Evolutionary conservation across 768 basidiomycete species (phyloP).

Genomic region (Exsudoporus frostii): DNA sequence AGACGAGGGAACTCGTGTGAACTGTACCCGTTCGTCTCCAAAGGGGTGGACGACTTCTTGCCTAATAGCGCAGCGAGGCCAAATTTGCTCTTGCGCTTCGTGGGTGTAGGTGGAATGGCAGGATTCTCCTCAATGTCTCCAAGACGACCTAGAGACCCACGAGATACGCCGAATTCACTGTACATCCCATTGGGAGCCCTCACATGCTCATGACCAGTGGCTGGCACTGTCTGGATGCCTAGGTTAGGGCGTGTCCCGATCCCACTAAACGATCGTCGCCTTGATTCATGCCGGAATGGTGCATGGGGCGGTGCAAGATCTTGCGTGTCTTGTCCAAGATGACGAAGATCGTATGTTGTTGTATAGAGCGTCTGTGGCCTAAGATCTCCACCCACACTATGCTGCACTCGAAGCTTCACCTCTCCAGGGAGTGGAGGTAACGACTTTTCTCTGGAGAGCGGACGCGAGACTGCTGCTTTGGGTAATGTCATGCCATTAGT

Average conservation of each 20-base stretch:
- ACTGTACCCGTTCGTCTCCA: slow-evolving; percentile 33
- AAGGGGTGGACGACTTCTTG: slow-evolving; percentile 38
- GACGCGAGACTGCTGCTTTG: slow-evolving; percentile 14
- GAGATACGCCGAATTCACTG: slow-evolving; percentile 72
- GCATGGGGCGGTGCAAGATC: slow-evolving; percentile 62
- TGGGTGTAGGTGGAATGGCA: slow-evolving; percentile 31
- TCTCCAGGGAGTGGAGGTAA: slow-evolving; percentile 73
- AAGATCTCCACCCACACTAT: slow-evolving; percentile 35
- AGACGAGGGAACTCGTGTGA: slow-evolving; percentile 50
- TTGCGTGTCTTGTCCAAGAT: slow-evolving; percentile 39
- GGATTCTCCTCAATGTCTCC: slow-evolving; percentile 31
- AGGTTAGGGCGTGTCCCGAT: slow-evolving; percentile 55
- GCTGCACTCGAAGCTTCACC: slow-evolving; percentile 41
- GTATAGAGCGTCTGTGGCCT: slow-evolving; percentile 68
- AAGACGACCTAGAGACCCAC: slow-evolving; percentile 48
- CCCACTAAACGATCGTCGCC: slow-evolving; percentile 79
- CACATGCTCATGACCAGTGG: slow-evolving; percentile 33
- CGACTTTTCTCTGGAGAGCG: slow-evolving; percentile 62
- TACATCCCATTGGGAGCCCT: slow-evolving; percentile 44
- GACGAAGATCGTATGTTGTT: slow-evolving; percentile 55
- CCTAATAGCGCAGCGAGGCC: slow-evolving; percentile 66
- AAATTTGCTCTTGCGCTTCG: slow-evolving; percentile 74
- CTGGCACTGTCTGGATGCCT: slow-evolving; percentile 49
- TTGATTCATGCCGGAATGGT: slow-evolving; percentile 57
- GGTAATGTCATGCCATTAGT: slow-evolving; percentile 32